Conservation (phyloP, 2,329 filamentous ascomycete species). For the Akanthomyces uredinophilus region DNA sequence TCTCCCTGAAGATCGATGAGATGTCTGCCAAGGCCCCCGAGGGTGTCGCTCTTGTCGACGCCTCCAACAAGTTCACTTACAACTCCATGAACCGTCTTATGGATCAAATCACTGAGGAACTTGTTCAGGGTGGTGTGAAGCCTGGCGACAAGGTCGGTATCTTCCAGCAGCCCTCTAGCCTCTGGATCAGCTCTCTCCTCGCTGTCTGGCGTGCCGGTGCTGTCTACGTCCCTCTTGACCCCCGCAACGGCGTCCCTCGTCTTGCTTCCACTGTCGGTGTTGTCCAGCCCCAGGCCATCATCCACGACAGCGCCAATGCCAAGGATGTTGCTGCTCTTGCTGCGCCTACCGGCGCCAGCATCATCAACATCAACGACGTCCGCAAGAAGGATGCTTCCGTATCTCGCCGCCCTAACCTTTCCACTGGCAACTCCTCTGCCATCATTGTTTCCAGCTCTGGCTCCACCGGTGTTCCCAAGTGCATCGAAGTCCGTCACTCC, state of each 20-base stretch:
- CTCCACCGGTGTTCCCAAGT: constrained; percentile 35
- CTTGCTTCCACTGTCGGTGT: constrained; percentile 13
- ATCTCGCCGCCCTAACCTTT: constrained; percentile 11
- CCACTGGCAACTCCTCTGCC: constrained; percentile 17
- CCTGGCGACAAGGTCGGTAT: constrained; percentile 19
- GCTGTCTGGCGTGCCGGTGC: constrained; percentile 35
- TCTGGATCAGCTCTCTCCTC: constrained; percentile 35
- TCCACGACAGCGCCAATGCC: constrained; percentile 14
- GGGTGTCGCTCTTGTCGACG: neutral
- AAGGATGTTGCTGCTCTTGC: constrained; percentile 14
- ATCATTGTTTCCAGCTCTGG: constrained; percentile 31
- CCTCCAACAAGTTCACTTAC: constrained; percentile 6
- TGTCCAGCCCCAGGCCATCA: constrained; percentile 26
- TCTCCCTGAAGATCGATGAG: constrained; percentile 11
- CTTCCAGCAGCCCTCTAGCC: constrained; percentile 23
- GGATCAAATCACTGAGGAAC: constrained; percentile 8
- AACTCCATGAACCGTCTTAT: constrained; percentile 10
- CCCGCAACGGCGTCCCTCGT: constrained; percentile 14
- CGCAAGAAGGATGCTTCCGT: constrained; percentile 2
- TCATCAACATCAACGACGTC: constrained; percentile 5
- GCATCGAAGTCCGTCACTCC: constrained; percentile 30
- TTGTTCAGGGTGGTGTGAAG: constrained; percentile 17
- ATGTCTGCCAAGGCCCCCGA: neutral
- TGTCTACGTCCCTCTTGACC: constrained; percentile 38
- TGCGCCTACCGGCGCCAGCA: constrained; percentile 5